phyloP scores from a whole-genome alignment of 164 flowering plant species.

The Chimonanthus salicifolius region DNA sequence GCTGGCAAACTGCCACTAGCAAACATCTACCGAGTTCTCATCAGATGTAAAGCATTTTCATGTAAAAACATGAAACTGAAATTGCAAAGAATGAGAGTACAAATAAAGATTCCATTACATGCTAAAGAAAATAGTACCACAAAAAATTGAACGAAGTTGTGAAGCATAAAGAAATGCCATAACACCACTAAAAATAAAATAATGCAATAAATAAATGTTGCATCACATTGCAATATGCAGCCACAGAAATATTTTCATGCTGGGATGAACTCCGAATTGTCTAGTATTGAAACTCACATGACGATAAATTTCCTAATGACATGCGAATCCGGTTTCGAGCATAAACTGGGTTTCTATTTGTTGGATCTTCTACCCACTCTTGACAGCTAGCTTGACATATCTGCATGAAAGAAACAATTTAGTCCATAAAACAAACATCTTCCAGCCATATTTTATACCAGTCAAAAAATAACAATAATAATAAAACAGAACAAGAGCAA shows the following conservation, averaged over 20 bases:
- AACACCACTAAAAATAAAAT: not conserved
- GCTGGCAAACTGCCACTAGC: too few species aligned
- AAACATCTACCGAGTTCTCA: too few species aligned
- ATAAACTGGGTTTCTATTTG: conserved; percentile 60
- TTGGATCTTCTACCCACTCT: conserved; percentile 95
- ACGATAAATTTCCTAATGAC: conserved; percentile 38
- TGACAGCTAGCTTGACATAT: conserved; percentile 46
- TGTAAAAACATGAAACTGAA: too few species aligned
- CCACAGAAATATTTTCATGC: not conserved
- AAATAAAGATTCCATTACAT: too few species aligned
- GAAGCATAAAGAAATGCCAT: not conserved
- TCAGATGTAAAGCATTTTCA: too few species aligned
- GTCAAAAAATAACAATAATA: not conserved
- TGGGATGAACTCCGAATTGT: not conserved
- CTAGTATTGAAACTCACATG: conserved; percentile 37
- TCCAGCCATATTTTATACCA: not conserved
- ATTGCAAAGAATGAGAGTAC: too few species aligned
- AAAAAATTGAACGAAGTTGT: too few species aligned
- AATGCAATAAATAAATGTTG: not conserved
- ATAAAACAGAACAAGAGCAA: too few species aligned
- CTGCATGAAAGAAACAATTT: conserved; percentile 28
- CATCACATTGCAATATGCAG: not conserved
- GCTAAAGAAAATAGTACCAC: too few species aligned
- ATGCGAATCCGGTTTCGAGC: conserved; percentile 79
- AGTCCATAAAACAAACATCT: not conserved